Base-by-base conservation (phyloP, 106 monocot species). In the Dactylorhiza incarnata region DNA sequence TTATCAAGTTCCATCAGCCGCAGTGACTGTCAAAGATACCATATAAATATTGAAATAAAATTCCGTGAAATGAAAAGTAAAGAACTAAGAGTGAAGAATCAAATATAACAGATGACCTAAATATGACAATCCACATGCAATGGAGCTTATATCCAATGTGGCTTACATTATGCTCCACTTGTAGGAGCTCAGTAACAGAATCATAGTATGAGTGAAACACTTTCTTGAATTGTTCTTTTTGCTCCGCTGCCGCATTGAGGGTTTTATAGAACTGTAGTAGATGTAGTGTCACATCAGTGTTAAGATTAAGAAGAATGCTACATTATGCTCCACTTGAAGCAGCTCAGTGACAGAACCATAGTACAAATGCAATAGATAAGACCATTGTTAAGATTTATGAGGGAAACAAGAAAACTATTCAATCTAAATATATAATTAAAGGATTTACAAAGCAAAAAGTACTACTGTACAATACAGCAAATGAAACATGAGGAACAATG, bases 201-300 rank as follows among this genome's bases (percentile, higher is more conserved):
- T 97, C 97, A 86, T 89, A 93, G 82, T 94, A 97, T 8, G 84
- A 78, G 63, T 87, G 81, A 52, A 97, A 84, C 23, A 84, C 81
- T 83, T 88, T 97, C 89, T 89, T 97, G 72, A 97, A 94, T 73
- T 86, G 77, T 70, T 97, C 94, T 74, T 89, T 97, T 68, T 97
- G 97, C 68, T 97, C 97, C 15, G 74, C 77, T 12, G 89, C 86
- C 51, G 91, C 81, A 81, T 86, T 91, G 14, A 97, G 87, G 13
- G 84, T 94, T 74, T 82, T 97, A 54, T 87, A 94, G 53, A 94
- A 94, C 97, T 97, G 84, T 73, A 90, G 51, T 5, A 84, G 7
- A 77, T 29, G 15, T 7, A 48, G 26, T 14, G 22, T 0, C 17
- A 52, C 54, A 17, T n/a, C 24, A 55, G 22, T 43, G 11, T 48